Evolutionary conservation across 257 asterid species (phyloP).

Genomic region (Fraxinus anomala): DNA sequence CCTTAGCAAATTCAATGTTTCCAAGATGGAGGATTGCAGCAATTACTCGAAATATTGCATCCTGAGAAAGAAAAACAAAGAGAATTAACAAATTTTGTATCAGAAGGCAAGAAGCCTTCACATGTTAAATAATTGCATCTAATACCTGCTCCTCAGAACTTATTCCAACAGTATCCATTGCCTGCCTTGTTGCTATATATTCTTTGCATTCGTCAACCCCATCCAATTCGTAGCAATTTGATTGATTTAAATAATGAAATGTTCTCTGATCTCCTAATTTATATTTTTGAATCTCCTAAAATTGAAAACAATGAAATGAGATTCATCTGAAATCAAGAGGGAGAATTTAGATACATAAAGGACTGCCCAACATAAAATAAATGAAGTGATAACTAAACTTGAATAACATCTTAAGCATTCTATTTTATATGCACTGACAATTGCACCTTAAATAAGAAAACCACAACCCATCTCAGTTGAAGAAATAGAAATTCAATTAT

Average conservation of each 20-base stretch:
- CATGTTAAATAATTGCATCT: constrained; percentile 18
- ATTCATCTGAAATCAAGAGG: constrained; percentile 17
- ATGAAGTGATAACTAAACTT: background rate
- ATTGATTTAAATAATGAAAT: constrained; percentile 90
- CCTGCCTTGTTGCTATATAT: constrained; percentile 80
- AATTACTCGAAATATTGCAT: constrained; percentile 91
- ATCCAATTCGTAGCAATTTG: constrained; percentile 80
- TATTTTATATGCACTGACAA: background rate
- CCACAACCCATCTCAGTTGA: background rate
- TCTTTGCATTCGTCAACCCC: constrained; percentile 87
- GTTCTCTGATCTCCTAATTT: constrained; percentile 84
- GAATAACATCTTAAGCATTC: background rate
- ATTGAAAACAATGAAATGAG: constrained; percentile 24
- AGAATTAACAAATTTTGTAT: constrained; percentile 19
- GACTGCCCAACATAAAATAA: background rate
- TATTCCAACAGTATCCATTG: constrained; percentile 99
- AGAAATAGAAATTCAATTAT: background rate
- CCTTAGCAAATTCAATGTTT: constrained; percentile 33
- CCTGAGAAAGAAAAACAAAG: constrained; percentile 46
- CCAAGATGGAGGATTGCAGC: constrained; percentile 56
- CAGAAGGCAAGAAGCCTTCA: background rate
- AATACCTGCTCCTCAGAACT: constrained; percentile 85
- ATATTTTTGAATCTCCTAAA: constrained; percentile 73
- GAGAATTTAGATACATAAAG: background rate
- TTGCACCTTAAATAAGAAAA: background rate